phyloP scores from a whole-genome alignment of 768 basidiomycete genomes.

The Mycena chlorophos region DNA sequence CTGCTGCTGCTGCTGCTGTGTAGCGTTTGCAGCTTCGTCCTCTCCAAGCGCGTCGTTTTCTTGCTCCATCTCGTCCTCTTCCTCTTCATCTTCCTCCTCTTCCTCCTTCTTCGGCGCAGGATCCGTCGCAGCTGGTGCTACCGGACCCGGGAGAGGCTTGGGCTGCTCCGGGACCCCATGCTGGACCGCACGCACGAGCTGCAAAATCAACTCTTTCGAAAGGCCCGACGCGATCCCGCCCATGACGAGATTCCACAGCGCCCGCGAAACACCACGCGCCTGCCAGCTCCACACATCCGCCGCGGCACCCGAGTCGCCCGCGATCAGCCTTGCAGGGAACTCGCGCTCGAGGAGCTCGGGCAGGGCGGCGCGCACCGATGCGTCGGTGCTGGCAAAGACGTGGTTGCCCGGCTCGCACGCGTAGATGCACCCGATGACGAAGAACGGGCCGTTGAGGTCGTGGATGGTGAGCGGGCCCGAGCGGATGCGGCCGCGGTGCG shows the following conservation, averaged over 20 bases:
- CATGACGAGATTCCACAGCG: conserved; percentile 73
- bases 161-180: conserved; percentile 43
- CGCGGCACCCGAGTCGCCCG: conserved; percentile 58
- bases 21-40: not conserved
- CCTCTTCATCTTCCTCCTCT: conserved; percentile 5
- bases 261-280: conserved; percentile 66
- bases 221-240: conserved; percentile 60
- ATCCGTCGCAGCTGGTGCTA: conserved; percentile 13
- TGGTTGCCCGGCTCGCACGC: conserved; percentile 60
- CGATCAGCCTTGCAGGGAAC: conserved; percentile 65
- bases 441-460: conserved; percentile 78
- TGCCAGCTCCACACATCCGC: conserved; percentile 76
- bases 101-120: conserved; percentile 4
- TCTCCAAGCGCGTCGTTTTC: conserved; percentile 32
- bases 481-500: conserved; percentile 70
- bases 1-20: not conserved
- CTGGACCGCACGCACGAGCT: conserved; percentile 60
- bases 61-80: conserved; percentile 29
- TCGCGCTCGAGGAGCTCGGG: conserved; percentile 70
- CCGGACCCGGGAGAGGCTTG: not conserved
- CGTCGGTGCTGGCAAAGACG: conserved; percentile 70
- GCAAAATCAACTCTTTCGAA: conserved; percentile 59
- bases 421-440: conserved; percentile 84
- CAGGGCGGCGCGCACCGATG: conserved; percentile 67
- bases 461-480: conserved; percentile 77